Conservation (phyloP, 352 stramenopile genomes). For the Globisporangium orthogonon region DNA sequence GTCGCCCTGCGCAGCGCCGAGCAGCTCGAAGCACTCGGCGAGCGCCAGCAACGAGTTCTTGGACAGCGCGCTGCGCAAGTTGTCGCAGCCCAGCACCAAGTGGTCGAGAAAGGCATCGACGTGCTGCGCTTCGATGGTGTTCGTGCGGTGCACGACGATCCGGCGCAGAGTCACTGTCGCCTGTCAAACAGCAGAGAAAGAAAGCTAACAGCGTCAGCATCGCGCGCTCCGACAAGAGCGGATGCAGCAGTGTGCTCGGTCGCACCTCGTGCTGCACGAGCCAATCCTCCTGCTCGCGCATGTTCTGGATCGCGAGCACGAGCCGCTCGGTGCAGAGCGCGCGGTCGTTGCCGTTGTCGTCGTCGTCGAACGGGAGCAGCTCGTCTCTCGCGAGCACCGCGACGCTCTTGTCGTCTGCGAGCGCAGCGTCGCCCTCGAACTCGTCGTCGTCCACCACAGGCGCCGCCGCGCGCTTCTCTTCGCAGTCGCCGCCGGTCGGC, state of each 20-base stretch:
- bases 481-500: not conserved
- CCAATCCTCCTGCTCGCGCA: constrained; percentile 44
- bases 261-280: constrained; percentile 49
- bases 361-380: constrained; percentile 22
- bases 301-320: constrained; percentile 17
- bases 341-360: not conserved
- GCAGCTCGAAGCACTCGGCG: constrained; percentile 50
- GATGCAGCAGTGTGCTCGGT: not conserved
- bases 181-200: constrained; percentile 7
- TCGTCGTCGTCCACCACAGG: constrained; percentile 11
- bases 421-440: not conserved
- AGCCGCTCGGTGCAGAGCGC: constrained; percentile 6
- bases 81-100: constrained; percentile 42
- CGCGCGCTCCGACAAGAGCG: not conserved
- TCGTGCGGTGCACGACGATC: constrained; percentile 44
- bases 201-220: not conserved
- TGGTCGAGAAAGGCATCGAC: constrained; percentile 22
- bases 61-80: constrained; percentile 56
- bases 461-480: constrained; percentile 11
- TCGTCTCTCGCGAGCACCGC: constrained; percentile 37
- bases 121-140: constrained; percentile 17
- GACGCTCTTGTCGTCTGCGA: constrained; percentile 33
- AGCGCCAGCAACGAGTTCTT: constrained; percentile 65
- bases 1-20: constrained; percentile 17
- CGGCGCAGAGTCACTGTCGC: constrained; percentile 41